These are phyloP conservation scores for Knoxia roxburghii DNA, from an alignment of 257 asterid genomes.

Conservation along the genomic window DNA sequence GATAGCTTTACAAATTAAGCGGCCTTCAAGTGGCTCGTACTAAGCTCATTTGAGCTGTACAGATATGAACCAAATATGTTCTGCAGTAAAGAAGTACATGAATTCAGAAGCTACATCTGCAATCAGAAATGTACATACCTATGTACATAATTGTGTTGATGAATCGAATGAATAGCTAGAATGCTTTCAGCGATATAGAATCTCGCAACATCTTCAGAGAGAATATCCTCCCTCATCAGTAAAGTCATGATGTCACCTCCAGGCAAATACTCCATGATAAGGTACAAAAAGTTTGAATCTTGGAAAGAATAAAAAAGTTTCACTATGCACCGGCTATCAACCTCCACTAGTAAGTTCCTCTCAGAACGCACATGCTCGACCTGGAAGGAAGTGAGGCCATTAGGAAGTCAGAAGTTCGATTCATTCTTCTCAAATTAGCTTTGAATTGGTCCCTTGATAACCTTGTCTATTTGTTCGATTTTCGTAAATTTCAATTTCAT, in stretches of 20 bases:
- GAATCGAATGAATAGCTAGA: constrained; percentile 89
- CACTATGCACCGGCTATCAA: constrained; percentile 94
- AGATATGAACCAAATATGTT: not conserved
- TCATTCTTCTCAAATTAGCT: not conserved
- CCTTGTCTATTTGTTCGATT: not conserved
- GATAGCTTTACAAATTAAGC: not conserved
- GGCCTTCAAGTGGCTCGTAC: no score
- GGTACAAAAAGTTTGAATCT: constrained; percentile 85
- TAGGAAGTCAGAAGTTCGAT: not conserved
- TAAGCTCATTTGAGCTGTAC: not conserved
- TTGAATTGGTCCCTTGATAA: not conserved
- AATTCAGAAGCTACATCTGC: not conserved
- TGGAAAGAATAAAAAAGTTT: constrained; percentile 91
- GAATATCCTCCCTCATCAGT: constrained; percentile 84
- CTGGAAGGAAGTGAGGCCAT: constrained; percentile 29
- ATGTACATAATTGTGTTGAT: constrained; percentile 87
- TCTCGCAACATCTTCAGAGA: constrained; percentile 83
- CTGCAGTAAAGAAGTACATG: not conserved
- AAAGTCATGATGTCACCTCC: constrained; percentile 99
- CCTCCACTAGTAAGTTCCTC: constrained; percentile 97
- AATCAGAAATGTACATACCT: constrained; percentile 34
- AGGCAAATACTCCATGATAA: constrained; percentile 95
- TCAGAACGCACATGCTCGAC: constrained; percentile 99
- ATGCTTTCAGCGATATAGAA: constrained; percentile 92
- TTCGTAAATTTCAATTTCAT: not conserved